phyloP scores from a whole-genome alignment of 176 grass and related monocot genomes.

The Pontederia crassipes region DNA sequence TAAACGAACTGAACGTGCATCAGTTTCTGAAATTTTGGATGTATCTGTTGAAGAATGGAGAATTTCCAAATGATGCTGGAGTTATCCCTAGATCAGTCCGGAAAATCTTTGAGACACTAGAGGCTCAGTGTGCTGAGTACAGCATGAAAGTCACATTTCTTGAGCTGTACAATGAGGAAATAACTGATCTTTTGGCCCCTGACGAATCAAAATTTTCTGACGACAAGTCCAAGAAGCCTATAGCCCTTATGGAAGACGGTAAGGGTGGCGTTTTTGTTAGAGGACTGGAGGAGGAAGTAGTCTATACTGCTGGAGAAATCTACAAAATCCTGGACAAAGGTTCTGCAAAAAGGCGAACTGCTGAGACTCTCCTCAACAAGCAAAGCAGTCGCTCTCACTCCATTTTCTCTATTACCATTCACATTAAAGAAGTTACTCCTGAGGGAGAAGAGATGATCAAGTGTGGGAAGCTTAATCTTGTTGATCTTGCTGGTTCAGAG shows the following conservation, averaged over 20 bases:
- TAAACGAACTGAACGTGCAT: not conserved
- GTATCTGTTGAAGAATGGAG: slow-evolving; percentile 51
- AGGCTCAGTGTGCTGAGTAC: slow-evolving; percentile 85
- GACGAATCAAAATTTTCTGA: slow-evolving; percentile 88
- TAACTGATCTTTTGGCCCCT: slow-evolving; percentile 72
- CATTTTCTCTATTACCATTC: slow-evolving; percentile 99
- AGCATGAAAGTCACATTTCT: slow-evolving; percentile 99
- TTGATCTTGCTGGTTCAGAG: slow-evolving; percentile 97
- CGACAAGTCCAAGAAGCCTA: slow-evolving; percentile 93
- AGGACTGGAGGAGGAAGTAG: slow-evolving; percentile 95
- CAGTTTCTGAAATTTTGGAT: slow-evolving; percentile 1
- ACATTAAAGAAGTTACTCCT: slow-evolving; percentile 93
- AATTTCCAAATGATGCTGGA: slow-evolving; percentile 84
- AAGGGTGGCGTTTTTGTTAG: slow-evolving; percentile 96
- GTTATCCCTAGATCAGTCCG: slow-evolving; percentile 92
- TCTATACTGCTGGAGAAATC: slow-evolving; percentile 82
- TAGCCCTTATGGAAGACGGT: slow-evolving; percentile 98
- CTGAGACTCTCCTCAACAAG: slow-evolving; percentile 96
- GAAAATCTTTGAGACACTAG: slow-evolving; percentile 82
- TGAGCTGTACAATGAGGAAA: slow-evolving; percentile 98
- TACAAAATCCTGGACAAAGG: slow-evolving; percentile 99
- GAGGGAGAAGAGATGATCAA: slow-evolving; percentile 99
- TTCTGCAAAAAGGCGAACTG: slow-evolving; percentile 93
- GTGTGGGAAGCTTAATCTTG: slow-evolving; percentile 99
- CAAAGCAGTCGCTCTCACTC: slow-evolving; percentile 98